Percentiles rank a stretch among this genome's conserved stretches.
phyloP scores from a whole-genome alignment of 2,329 filamentous ascomycete species.

The Graphilbum ipis-grandicollis region DNA sequence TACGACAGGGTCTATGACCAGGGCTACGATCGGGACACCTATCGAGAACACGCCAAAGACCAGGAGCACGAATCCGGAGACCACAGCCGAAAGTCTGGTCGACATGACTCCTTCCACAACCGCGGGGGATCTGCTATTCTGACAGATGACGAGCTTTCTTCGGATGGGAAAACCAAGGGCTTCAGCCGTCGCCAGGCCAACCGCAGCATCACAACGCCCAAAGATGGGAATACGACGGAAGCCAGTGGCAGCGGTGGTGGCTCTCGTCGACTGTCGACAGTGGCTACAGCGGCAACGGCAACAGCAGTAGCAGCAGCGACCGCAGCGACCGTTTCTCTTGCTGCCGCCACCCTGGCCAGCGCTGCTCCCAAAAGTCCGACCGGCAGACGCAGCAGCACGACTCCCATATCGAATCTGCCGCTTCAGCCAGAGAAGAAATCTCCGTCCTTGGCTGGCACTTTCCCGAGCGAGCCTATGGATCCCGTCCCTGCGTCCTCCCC shows the following conservation, averaged over 20 bases:
- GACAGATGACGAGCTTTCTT: constrained; percentile 20
- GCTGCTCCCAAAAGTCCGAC: background rate
- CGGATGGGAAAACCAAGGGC: constrained; percentile 19
- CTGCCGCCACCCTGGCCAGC: background rate
- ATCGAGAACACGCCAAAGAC: constrained; percentile 1
- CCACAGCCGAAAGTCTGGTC: constrained; percentile 8
- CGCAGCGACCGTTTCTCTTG: background rate
- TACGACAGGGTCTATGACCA: constrained; percentile 4
- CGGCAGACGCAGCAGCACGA: background rate
- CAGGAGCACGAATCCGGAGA: constrained; percentile 1
- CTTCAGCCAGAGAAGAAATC: too few relatives aligned
- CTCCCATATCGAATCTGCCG: too few relatives aligned
- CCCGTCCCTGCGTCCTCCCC: constrained; percentile 1
- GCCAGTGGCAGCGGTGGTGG: constrained; percentile 3
- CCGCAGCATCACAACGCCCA: constrained; percentile 17
- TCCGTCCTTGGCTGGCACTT: background rate
- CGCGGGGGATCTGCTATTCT: constrained; percentile 8
- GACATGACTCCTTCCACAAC: constrained; percentile 13
- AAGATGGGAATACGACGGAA: constrained; percentile 15
- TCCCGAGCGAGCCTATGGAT: constrained; percentile 1
- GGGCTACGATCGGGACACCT: constrained; percentile 10
- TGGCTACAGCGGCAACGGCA: too few relatives aligned
- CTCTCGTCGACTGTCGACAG: constrained; percentile 6
- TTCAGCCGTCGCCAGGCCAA: constrained; percentile 11
- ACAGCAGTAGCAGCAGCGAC: background rate